phyloP scores from a whole-genome alignment of 2,329 filamentous ascomycete genomes.

The Cladosporium austrohemisphaericum region DNA sequence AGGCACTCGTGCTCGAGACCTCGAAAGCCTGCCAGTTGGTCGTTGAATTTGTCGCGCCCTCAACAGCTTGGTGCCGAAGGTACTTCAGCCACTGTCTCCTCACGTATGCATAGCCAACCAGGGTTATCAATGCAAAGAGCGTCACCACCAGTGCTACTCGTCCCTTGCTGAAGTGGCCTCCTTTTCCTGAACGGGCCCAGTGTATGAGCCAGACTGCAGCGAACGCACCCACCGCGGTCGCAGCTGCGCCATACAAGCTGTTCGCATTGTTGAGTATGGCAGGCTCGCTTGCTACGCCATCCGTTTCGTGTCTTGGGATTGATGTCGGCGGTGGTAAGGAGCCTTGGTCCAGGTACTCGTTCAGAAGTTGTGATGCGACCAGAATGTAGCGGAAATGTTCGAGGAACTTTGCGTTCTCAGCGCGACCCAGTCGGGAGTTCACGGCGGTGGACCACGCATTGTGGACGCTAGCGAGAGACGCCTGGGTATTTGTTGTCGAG shows the following conservation, averaged over 20 bases:
- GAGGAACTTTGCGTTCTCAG: conserved; percentile 79
- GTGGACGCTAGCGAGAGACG: conserved; percentile 31
- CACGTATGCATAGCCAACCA: conserved; percentile 66
- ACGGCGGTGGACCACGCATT: conserved; percentile 56
- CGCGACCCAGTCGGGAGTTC: conserved; percentile 67
- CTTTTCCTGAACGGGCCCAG: conserved; percentile 59
- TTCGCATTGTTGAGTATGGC: conserved; percentile 40
- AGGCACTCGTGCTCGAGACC: conserved; percentile 67
- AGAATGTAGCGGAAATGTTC: conserved; percentile 93
- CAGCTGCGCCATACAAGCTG: conserved; percentile 61
- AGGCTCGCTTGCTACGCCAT: conserved; percentile 22
- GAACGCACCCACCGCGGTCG: conserved; percentile 62
- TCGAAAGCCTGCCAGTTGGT: conserved; percentile 77
- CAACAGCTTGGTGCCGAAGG: conserved; percentile 69
- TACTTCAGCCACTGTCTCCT: conserved; percentile 79
- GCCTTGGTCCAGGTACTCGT: conserved; percentile 54
- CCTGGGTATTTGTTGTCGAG: not conserved
- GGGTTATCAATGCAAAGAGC: conserved; percentile 51
- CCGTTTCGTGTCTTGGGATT: conserved; percentile 17
- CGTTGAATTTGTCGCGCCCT: conserved; percentile 65
- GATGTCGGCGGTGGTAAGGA: conserved; percentile 34
- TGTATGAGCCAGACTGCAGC: conserved; percentile 64
- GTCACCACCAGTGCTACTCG: conserved; percentile 45
- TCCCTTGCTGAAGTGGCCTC: conserved; percentile 54
- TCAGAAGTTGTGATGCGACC: conserved; percentile 84